Evolutionary conservation across 2,329 filamentous ascomycete genomes (phyloP).

Genomic region (Nigrospora sphaerica): DNA sequence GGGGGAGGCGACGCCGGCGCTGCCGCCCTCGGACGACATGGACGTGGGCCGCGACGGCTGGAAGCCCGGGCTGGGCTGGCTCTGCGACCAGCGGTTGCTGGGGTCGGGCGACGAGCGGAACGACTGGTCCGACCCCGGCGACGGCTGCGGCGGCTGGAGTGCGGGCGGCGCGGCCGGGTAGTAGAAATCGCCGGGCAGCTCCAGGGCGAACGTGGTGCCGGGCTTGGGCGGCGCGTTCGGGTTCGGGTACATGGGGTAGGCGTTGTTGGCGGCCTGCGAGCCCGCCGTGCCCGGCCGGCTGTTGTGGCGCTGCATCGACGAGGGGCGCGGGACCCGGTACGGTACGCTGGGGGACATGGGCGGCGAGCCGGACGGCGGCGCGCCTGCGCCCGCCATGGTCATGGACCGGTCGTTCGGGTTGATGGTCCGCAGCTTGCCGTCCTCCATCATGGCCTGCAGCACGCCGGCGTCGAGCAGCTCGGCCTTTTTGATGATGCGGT

Average conservation of each 20-base stretch:
- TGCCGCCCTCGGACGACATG: conserved; percentile 20
- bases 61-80: conserved; percentile 21
- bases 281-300: conserved; percentile 24
- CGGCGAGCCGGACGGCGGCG: conserved; percentile 13
- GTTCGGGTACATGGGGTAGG: conserved; percentile 13
- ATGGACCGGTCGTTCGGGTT: conserved; percentile 32
- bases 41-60: conserved; percentile 27
- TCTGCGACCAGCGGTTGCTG: conserved; percentile 33
- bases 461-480: conserved; percentile 60
- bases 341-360: conserved; percentile 23
- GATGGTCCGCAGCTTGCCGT: conserved; percentile 55
- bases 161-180: conserved; percentile 25
- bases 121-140: conserved; percentile 19
- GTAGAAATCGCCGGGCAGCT: conserved; percentile 42
- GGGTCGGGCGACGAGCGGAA: conserved; percentile 19
- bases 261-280: conserved; percentile 18
- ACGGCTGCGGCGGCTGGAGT: conserved; percentile 20
- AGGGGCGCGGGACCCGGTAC: conserved; percentile 31
- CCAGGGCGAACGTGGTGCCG: conserved; percentile 18
- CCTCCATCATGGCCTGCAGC: conserved; percentile 60
- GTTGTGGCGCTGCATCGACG: conserved; percentile 10
- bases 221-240: conserved; percentile 33
- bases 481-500: conserved; percentile 64
- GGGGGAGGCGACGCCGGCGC: conserved; percentile 27
- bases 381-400: background rate